Evolutionary conservation across 2,329 filamentous ascomycete genomes (phyloP), one percentile per base, ranked within the genome.

Genomic region (Fusarium buharicum): DNA sequence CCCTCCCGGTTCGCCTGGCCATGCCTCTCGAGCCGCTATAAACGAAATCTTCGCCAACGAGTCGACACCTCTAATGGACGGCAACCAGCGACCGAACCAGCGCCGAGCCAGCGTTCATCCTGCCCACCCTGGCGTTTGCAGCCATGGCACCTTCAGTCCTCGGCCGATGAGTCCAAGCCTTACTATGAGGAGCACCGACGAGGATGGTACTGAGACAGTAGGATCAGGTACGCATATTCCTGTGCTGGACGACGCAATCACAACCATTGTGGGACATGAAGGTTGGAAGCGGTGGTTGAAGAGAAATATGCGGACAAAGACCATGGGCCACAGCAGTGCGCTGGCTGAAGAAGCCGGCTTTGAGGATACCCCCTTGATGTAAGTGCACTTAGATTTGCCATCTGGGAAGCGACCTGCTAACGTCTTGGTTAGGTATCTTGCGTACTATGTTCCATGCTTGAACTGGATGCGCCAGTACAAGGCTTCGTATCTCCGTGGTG

Each of bases 381-480:
- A 79, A 67, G 86, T 76, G 24, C n/a, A 10, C 6, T 31, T 33
- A 9, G 18, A 18, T 31, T 7, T 16, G 16, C 6, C 18, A 14
- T 3, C 6, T 33, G 4, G 10, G 3, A 8, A 31, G 13, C 27
- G 2, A 18, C 20, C 9, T 60, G 16, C 58, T 72, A 40, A 69
- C 51, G 13, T 50, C 24, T 17, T 14, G 10, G 14, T 4, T 46
- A 93, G 90, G 86, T 97, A 98, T 73, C 77, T 97, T 59, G 88
- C 90, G 4, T 98, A 99, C 79, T 99, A 99, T 74, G 81, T 99
- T 40, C 95, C 95, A 0, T 91, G 93, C 60, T 80, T 97, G 65
- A 93, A 90, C 64, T 99, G 95, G 95, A 89, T 96, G 61, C 83
- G 82, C 48, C 92, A 97, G 77, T 99, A 99, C 77, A 87, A 85